phyloP scores from a whole-genome alignment of 169 alveolate genomes.

The Miamiensis avidus region DNA sequence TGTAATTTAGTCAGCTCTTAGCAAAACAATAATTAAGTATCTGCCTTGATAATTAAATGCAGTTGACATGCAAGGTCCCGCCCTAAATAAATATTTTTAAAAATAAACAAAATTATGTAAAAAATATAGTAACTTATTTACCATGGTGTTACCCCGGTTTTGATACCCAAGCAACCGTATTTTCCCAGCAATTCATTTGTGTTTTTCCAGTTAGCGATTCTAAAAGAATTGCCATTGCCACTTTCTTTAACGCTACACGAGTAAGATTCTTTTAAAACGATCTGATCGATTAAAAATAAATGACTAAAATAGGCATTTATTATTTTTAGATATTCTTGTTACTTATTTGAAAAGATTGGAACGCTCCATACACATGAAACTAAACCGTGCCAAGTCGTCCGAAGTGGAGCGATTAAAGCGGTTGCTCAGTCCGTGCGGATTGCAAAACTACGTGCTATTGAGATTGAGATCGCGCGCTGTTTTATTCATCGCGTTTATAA shows the following conservation, averaged over 20 bases:
- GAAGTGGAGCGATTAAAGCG: conserved; percentile 32
- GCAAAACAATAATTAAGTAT: conserved; percentile 10
- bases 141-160: conserved; percentile 15
- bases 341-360: background rate
- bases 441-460: conserved; percentile 41
- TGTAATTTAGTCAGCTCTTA: background rate
- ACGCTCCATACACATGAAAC: background rate
- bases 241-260: background rate
- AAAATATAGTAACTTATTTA: no score
- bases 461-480: conserved; percentile 37
- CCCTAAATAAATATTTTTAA: background rate
- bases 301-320: background rate
- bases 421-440: conserved; percentile 50
- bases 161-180: conserved; percentile 6
- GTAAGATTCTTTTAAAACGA: conserved; percentile 1
- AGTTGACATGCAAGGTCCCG: conserved; percentile 21
- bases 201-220: conserved; percentile 14
- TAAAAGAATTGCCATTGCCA: no score
- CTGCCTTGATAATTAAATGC: conserved; percentile 1
- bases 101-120: no score
- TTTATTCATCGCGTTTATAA: conserved; percentile 47
- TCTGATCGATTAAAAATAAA: background rate
- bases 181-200: conserved; percentile 3
- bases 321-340: no score
- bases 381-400: conserved; percentile 35